phyloP scores from a whole-genome alignment of 495 filamentous ascomycete species.

The Monascus purpureus region DNA sequence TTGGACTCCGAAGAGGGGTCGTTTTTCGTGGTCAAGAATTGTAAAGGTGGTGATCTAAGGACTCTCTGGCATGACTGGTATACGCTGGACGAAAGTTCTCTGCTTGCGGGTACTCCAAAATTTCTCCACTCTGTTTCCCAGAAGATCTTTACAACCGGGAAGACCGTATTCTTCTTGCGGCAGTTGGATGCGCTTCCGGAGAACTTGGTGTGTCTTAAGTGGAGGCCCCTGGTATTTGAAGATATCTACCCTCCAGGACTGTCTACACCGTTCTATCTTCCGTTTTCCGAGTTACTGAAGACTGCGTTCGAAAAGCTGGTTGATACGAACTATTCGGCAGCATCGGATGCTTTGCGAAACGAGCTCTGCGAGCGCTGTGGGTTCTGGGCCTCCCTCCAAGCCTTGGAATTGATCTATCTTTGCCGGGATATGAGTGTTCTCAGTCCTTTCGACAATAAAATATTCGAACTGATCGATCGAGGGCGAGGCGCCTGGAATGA shows the following conservation, averaged over 20 bases:
- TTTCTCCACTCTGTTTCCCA: conserved; percentile 55
- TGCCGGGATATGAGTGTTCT: conserved; percentile 53
- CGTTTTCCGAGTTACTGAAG: conserved; percentile 63
- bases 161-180: conserved; percentile 71
- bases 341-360: conserved; percentile 46
- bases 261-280: conserved; percentile 31
- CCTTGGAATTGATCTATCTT: conserved; percentile 58
- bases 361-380: conserved; percentile 57
- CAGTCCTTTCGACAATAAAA: conserved; percentile 44
- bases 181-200: conserved; percentile 30
- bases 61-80: conserved; percentile 69
- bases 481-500: conserved; percentile 62
- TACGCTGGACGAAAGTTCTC: conserved; percentile 39
- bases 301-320: conserved; percentile 60
- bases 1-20: conserved; percentile 45
- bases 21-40: conserved; percentile 58
- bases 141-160: conserved; percentile 74
- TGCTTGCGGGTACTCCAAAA: conserved; percentile 47
- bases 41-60: conserved; percentile 41
- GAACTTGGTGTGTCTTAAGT: conserved; percentile 8
- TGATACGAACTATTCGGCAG: conserved; percentile 51
- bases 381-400: conserved; percentile 49
- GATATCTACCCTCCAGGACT: conserved; percentile 31
- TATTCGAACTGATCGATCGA: conserved; percentile 69
- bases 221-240: conserved; percentile 37